A percentile compares a stretch with the other conserved stretches of the same genome.
These are phyloP conservation scores for Thamnidium elegans DNA, from an alignment of 192 early-diverging fungal species.

Conservation along the genomic window DNA sequence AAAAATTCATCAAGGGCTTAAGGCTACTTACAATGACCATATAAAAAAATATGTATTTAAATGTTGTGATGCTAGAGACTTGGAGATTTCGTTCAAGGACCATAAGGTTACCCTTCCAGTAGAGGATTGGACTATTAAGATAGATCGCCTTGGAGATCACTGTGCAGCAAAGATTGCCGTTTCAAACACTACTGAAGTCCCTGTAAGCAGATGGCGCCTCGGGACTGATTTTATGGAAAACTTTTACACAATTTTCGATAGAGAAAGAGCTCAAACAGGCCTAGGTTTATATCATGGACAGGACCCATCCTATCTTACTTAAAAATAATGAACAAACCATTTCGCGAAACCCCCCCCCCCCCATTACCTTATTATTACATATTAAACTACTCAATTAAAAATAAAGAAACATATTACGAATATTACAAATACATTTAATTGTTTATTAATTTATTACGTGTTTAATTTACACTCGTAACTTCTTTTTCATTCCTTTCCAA, in stretches of 20 bases:
- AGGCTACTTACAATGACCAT: background rate
- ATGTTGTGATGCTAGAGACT: background rate
- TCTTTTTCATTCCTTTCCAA: constrained; percentile 27
- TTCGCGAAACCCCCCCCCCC: too few relatives aligned
- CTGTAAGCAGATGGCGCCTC: background rate
- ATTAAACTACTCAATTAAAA: too few relatives aligned
- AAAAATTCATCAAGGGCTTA: background rate
- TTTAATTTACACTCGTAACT: constrained; percentile 15
- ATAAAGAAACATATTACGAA: too few relatives aligned
- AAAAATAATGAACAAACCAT: too few relatives aligned
- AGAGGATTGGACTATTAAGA: background rate
- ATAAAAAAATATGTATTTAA: background rate
- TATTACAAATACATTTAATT: too few relatives aligned
- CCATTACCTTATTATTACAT: too few relatives aligned
- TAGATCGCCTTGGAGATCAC: background rate
- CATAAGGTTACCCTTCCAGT: background rate
- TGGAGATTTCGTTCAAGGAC: background rate
- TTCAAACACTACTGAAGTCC: background rate
- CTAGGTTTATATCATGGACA: background rate
- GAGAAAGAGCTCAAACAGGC: background rate
- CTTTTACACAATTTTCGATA: background rate
- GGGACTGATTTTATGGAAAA: background rate
- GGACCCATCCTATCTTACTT: too few relatives aligned
- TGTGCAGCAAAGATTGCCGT: background rate
- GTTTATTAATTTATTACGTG: too few relatives aligned